Conservation (phyloP, 495 filamentous ascomycete species). For the Peziza echinospora region DNA sequence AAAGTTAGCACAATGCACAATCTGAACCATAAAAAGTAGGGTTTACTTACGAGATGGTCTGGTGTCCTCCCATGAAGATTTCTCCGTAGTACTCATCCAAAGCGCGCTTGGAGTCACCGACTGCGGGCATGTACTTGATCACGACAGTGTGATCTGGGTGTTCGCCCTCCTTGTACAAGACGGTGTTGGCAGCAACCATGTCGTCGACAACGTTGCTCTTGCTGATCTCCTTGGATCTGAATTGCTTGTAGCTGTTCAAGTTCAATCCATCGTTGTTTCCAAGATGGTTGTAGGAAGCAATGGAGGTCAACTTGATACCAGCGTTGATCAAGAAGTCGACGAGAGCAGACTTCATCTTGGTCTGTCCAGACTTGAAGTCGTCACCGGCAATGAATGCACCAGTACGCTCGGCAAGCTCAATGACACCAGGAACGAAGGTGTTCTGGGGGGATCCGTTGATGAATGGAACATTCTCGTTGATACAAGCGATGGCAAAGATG, state of each 20-base stretch:
- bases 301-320: constrained; percentile 96
- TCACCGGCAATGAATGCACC: constrained; percentile 88
- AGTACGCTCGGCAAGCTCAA: constrained; percentile 74
- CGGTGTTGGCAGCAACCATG: constrained; percentile 88
- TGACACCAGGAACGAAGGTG: constrained; percentile 86
- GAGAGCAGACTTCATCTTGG: constrained; percentile 98
- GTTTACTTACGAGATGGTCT: constrained; percentile 57
- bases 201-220: constrained; percentile 98
- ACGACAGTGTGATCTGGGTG: constrained; percentile 79
- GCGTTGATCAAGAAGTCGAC: constrained; percentile 98
- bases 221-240: constrained; percentile 98
- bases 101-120: constrained; percentile 97
- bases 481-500: constrained; percentile 83
- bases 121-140: constrained; percentile 98
- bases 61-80: constrained; percentile 97
- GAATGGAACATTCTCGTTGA: constrained; percentile 77
- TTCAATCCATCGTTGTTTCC: constrained; percentile 99
- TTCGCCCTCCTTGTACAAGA: constrained; percentile 74
- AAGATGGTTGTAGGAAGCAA: constrained; percentile 97
- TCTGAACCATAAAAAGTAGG: background rate
- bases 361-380: constrained; percentile 99
- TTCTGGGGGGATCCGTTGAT: constrained; percentile 99
- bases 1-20: constrained; percentile 24
- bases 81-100: constrained; percentile 98
- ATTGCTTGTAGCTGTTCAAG: constrained; percentile 88